Base-by-base conservation (phyloP, 2,329 filamentous ascomycete genomes). In the Trichophyton rubrum region DNA sequence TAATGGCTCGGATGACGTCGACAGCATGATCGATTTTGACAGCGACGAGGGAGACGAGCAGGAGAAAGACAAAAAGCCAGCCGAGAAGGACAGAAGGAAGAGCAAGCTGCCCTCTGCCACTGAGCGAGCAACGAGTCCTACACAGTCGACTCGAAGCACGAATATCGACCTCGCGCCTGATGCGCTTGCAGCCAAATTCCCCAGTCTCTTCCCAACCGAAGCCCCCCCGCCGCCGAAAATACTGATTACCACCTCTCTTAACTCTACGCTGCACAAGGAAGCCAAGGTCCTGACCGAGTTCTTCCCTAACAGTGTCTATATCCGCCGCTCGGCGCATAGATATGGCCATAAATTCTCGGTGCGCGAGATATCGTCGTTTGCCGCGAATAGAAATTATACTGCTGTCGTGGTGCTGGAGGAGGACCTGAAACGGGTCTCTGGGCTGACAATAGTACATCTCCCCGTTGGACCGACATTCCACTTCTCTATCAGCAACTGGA, bases 271-370 rank as follows among this genome's bases (percentile, higher is more conserved):
- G 11, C 92, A 99, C 78, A 75, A 86, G 63, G 85, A 95, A 78
- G 91, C 90, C 56, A 75, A 88, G 62, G 80, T 90, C 45, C 82
- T 97, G 62, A 88, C 86, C 63, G 82, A 82, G 8, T 78, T 97
- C 62, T 95, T 97, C 76, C 92, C 93, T 61, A 86, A 87, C 72
- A 81, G 79, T 67, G 80, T 78, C 51, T 96, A 97, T 75, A 88
- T 99, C 67, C 89, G 85, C 1, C 87, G 93, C 62, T 90, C 88
- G 6, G 84, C 85, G 9, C 90, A 96, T 73, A 85, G 85, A 59
- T 90, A 91, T 73, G 84, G 85, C 7, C 85, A 96, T 79, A 95
- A 95, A 71, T 97, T 96, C 78, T 92, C 87, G 24, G 81, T 99
- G 24, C 83, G 88, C 57, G 93, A 99, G 73, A 97, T 99, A 66